Conservation (phyloP, 306 rosid species). For the Cicer bijugum region DNA sequence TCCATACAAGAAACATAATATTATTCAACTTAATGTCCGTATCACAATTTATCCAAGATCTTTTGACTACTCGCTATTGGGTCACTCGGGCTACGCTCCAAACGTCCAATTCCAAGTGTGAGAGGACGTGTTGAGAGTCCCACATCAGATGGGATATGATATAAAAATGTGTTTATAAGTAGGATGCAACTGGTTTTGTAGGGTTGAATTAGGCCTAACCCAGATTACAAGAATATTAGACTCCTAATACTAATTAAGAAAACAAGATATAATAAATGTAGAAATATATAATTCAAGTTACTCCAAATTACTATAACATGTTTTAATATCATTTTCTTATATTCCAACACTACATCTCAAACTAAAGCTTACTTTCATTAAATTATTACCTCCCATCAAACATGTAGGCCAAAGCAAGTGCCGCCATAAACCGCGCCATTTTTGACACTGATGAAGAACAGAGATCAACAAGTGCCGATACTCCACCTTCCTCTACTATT, state of each 20-base stretch:
- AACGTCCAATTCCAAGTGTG: too few species aligned
- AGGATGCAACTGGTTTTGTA: too few species aligned
- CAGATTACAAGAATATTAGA: too few species aligned
- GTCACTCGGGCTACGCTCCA: too few species aligned
- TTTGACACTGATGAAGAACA: conserved; percentile 92
- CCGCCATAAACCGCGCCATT: conserved; percentile 99
- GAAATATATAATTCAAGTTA: neutral
- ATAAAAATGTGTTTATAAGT: too few species aligned
- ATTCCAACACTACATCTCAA: neutral
- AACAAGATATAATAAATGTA: neutral
- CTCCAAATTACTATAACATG: neutral
- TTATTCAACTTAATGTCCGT: too few species aligned
- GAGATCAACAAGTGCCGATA: conserved; percentile 89
- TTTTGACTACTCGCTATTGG: too few species aligned
- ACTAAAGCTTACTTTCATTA: conserved; percentile 12
- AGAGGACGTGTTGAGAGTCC: too few species aligned
- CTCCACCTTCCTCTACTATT: conserved; percentile 99
- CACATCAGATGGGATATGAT: too few species aligned
- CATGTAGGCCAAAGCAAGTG: conserved; percentile 98
- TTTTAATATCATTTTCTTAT: neutral
- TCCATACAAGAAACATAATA: too few species aligned
- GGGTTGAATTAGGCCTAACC: too few species aligned
- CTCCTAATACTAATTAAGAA: neutral
- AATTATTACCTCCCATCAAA: conserved; percentile 90
- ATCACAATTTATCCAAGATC: too few species aligned